phyloP scores from a whole-genome alignment of 129 eudicot species.

The Kitagawia praeruptora region DNA sequence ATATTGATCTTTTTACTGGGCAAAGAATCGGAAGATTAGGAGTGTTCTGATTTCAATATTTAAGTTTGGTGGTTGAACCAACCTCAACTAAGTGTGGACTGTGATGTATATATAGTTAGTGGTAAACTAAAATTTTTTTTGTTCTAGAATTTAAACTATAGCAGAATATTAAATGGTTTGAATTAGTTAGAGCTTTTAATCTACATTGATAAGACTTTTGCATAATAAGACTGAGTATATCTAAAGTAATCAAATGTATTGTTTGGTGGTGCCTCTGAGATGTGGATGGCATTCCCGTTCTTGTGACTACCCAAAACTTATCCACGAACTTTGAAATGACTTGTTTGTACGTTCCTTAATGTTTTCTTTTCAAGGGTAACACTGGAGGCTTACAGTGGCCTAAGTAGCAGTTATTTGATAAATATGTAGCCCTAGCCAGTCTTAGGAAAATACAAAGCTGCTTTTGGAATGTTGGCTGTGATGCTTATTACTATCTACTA shows the following conservation, averaged over 20 bases:
- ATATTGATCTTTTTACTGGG: background rate
- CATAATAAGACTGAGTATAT: background rate
- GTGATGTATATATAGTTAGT: background rate
- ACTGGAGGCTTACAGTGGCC: background rate
- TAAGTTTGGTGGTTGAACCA: background rate
- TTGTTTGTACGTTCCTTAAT: background rate
- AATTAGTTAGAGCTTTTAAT: background rate
- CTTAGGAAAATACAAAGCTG: background rate
- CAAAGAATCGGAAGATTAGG: background rate
- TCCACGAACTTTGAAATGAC: background rate
- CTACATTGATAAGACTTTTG: background rate
- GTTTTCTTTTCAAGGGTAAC: background rate
- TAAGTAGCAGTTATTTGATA: background rate
- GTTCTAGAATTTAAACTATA: background rate
- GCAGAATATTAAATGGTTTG: background rate
- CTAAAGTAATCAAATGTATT: background rate
- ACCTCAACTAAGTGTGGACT: slow-evolving; percentile 3
- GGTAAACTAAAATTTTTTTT: background rate
- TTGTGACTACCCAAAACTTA: background rate
- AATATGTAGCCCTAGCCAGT: background rate
- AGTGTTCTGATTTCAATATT: background rate
- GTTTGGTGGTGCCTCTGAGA: background rate
- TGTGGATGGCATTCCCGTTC: background rate
- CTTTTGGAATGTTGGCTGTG: background rate
- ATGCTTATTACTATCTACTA: background rate